Percentiles rank a stretch among this genome's conserved stretches.
phyloP scores from a whole-genome alignment of 2,329 filamentous ascomycete species.

The Gyromitra esculenta region DNA sequence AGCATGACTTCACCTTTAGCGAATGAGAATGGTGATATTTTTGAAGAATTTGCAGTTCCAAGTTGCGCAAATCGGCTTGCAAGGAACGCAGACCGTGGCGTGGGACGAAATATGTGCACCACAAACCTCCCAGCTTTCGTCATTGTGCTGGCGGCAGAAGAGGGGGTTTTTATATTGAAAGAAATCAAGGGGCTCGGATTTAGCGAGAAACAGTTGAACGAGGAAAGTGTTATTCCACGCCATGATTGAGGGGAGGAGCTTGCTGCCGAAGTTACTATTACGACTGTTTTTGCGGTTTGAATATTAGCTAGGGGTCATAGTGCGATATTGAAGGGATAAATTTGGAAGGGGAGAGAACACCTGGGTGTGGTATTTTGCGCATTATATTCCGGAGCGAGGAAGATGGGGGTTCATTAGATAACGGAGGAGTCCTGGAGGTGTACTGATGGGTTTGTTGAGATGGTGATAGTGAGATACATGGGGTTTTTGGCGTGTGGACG shows the following conservation, averaged over 20 bases:
- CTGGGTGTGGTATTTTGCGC: conserved; percentile 53
- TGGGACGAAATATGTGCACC: conserved; percentile 51
- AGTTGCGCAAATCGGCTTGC: conserved; percentile 50
- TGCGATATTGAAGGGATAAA: neutral
- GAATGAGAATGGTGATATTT: conserved; percentile 40
- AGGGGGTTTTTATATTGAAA: conserved; percentile 57
- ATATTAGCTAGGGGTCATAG: conserved; percentile 24
- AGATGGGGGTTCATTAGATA: conserved; percentile 14
- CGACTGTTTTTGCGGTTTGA: conserved; percentile 25
- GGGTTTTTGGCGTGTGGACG: neutral
- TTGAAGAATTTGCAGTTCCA: neutral
- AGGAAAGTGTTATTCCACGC: conserved; percentile 57
- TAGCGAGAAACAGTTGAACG: conserved; percentile 57
- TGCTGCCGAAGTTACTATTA: conserved; percentile 49
- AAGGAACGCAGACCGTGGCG: conserved; percentile 46
- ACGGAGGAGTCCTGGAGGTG: conserved; percentile 17
- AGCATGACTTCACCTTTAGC: conserved; percentile 15
- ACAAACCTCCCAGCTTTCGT: conserved; percentile 40
- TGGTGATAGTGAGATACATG: conserved; percentile 16
- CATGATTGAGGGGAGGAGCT: conserved; percentile 45
- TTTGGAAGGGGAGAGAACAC: conserved; percentile 33
- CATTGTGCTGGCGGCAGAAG: conserved; percentile 50
- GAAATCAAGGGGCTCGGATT: conserved; percentile 55
- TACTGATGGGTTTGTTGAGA: conserved; percentile 16
- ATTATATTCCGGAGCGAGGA: conserved; percentile 49